Evolutionary conservation across 1,284 basidiomycete species (phyloP).

Genomic region (Leccinum variabile): DNA sequence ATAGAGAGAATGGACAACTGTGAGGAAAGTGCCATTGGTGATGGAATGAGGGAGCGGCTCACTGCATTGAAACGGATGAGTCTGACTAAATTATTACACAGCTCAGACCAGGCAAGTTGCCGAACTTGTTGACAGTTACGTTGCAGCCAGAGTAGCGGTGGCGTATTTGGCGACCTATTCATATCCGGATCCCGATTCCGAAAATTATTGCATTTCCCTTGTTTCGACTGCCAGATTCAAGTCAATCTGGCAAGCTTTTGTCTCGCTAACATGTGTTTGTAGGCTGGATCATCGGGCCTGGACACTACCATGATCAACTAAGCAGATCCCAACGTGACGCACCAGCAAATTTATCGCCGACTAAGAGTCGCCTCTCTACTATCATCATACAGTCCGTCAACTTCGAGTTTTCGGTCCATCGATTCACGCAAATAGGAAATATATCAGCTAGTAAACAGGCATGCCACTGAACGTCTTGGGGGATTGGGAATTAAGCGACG

Average conservation of each 20-base stretch:
- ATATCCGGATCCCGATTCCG: no score
- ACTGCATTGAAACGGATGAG: not conserved
- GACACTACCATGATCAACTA: not conserved
- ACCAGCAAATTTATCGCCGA: not conserved
- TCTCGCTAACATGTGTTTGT: no score
- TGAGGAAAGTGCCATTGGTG: conserved; percentile 5
- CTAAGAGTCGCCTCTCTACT: not conserved
- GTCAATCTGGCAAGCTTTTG: no score
- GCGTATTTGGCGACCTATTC: no score
- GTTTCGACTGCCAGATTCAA: no score
- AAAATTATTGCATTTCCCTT: no score
- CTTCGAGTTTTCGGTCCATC: not conserved
- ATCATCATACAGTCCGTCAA: not conserved
- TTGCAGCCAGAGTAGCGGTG: not conserved
- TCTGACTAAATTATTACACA: not conserved
- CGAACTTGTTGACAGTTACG: not conserved
- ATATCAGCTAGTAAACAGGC: not conserved
- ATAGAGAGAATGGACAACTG: conserved; percentile 4
- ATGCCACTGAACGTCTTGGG: not conserved
- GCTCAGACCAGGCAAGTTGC: not conserved
- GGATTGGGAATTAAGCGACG: not conserved
- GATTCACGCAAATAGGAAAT: not conserved
- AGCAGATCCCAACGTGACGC: not conserved
- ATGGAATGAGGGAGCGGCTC: not conserved
- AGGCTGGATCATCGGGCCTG: no score